Evolutionary conservation across 306 rosid species (phyloP).

Genomic region (Cicer yamashitae): DNA sequence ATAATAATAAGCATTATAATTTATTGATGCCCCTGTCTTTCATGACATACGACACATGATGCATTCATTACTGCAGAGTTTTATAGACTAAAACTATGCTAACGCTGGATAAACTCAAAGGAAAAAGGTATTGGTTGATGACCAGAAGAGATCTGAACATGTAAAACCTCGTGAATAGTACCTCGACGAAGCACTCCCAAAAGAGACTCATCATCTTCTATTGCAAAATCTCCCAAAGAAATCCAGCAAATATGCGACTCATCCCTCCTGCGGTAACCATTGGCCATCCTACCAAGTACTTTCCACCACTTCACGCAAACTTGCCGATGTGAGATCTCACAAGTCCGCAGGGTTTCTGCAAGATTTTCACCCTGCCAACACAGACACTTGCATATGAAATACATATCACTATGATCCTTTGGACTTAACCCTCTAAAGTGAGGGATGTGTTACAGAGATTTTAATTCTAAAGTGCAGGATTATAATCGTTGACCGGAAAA

Average conservation of each 20-base stretch:
- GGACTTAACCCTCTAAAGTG: neutral
- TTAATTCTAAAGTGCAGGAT: neutral
- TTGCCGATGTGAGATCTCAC: slow-evolving; percentile 59
- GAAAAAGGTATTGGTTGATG: slow-evolving; percentile 44
- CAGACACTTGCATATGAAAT: slow-evolving; percentile 32
- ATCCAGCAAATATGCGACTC: slow-evolving; percentile 59
- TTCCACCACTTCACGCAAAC: slow-evolving; percentile 87
- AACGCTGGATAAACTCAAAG: slow-evolving; percentile 21
- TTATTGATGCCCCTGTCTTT: neutral
- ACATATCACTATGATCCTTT: slow-evolving; percentile 14
- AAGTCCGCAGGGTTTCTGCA: slow-evolving; percentile 52
- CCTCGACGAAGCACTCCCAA: slow-evolving; percentile 81
- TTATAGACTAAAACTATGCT: too few relatives aligned
- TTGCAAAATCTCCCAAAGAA: slow-evolving; percentile 57
- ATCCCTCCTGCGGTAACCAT: slow-evolving; percentile 80
- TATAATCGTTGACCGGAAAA: neutral
- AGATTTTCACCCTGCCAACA: slow-evolving; percentile 61
- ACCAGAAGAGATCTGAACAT: slow-evolving; percentile 67
- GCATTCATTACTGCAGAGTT: too few relatives aligned
- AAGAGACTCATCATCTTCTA: slow-evolving; percentile 55
- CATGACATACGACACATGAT: slow-evolving; percentile 27
- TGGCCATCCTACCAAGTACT: slow-evolving; percentile 78
- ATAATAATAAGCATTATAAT: neutral
- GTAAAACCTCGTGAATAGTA: slow-evolving; percentile 77
- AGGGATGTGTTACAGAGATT: neutral